Evolutionary conservation across 805 yeast genomes (phyloP).

Genomic region (Cyberlindnera mycetangii): DNA sequence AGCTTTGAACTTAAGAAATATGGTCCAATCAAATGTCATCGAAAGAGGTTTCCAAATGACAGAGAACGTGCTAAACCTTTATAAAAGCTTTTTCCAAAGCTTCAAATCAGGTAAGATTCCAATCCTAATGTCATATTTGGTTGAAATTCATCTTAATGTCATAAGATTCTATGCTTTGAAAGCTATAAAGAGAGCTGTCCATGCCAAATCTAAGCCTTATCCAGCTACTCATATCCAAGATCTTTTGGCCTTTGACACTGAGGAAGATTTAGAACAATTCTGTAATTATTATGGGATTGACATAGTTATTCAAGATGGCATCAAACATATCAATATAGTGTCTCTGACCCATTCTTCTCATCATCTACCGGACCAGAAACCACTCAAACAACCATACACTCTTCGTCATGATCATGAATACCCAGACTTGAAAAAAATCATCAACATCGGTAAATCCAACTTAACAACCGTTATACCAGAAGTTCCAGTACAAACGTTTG

Average conservation of each 20-base stretch:
- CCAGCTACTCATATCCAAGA: slow-evolving; percentile 43
- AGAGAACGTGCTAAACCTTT: slow-evolving; percentile 60
- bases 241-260: slow-evolving; percentile 66
- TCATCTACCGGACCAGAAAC: slow-evolving; percentile 35
- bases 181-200: slow-evolving; percentile 62
- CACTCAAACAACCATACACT: slow-evolving; percentile 47
- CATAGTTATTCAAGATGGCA: slow-evolving; percentile 33
- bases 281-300: slow-evolving; percentile 64
- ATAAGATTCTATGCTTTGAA: slow-evolving; percentile 71
- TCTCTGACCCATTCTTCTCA: slow-evolving; percentile 38
- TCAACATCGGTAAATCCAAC: slow-evolving; percentile 25
- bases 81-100: slow-evolving; percentile 58
- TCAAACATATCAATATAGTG: slow-evolving; percentile 39
- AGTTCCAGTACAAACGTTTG: background rate
- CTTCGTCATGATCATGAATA: slow-evolving; percentile 39
- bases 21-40: slow-evolving; percentile 56
- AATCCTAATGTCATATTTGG: slow-evolving; percentile 63
- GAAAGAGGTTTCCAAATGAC: slow-evolving; percentile 51
- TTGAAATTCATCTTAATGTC: slow-evolving; percentile 80
- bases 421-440: slow-evolving; percentile 30
- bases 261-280: slow-evolving; percentile 50
- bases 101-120: slow-evolving; percentile 53
- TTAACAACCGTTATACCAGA: slow-evolving; percentile 2
- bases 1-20: slow-evolving; percentile 67
- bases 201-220: slow-evolving; percentile 67